Conservation (phyloP, 257 asterid genomes). For the Orobanche coerulescens region DNA sequence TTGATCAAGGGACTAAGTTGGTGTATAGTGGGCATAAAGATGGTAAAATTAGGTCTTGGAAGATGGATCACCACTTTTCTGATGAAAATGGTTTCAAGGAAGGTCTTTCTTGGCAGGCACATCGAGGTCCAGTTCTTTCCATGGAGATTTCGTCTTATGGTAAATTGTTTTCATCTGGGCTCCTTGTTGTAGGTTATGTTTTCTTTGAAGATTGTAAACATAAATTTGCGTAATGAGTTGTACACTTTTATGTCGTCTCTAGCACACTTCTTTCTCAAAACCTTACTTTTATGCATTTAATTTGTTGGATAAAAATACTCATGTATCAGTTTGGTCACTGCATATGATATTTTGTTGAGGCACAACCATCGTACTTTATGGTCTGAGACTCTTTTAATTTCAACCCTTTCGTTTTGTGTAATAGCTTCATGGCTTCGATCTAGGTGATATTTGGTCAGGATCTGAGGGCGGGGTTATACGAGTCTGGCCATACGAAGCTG, state of each 20-base stretch:
- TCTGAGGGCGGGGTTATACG: slow-evolving; percentile 69
- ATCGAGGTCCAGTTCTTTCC: slow-evolving; percentile 69
- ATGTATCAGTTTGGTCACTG: not conserved
- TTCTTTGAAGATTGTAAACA: no score
- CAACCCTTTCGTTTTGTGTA: not conserved
- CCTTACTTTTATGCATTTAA: no score
- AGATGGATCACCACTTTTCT: slow-evolving; percentile 58
- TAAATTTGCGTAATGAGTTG: not conserved
- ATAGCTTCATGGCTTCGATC: slow-evolving; percentile 17
- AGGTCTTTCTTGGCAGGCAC: slow-evolving; percentile 92
- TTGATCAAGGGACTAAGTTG: slow-evolving; percentile 68
- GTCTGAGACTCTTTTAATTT: not conserved
- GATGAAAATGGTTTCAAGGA: slow-evolving; percentile 57
- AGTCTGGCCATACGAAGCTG: slow-evolving; percentile 88
- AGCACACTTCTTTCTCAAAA: not conserved
- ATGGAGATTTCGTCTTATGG: slow-evolving; percentile 78
- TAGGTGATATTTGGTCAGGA: slow-evolving; percentile 97
- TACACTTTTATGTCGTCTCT: not conserved
- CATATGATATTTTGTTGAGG: not conserved
- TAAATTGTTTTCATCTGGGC: slow-evolving; percentile 25
- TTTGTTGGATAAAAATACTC: no score
- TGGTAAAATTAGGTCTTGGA: slow-evolving; percentile 87
- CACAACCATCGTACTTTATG: not conserved
- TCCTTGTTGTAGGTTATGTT: no score
- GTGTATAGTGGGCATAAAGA: slow-evolving; percentile 98